These are phyloP conservation scores for Colletotrichum sp. DNA, from an alignment of 2,329 filamentous ascomycete genomes.

Conservation along the genomic window DNA sequence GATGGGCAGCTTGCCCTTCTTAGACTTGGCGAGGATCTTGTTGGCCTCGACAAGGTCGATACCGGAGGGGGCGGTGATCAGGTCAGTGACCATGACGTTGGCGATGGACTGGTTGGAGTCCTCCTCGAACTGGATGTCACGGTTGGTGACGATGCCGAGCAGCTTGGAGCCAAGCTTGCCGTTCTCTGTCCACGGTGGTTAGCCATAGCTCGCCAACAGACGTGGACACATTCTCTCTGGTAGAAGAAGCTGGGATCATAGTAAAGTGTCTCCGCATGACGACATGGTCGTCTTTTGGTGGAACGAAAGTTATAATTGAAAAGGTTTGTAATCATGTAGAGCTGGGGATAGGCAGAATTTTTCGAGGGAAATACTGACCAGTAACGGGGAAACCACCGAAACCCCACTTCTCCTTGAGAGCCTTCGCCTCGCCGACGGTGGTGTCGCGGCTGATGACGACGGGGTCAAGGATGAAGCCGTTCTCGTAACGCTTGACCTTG, in stretches of 20 bases:
- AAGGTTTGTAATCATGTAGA: slow-evolving; percentile 79
- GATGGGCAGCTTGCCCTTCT: slow-evolving; percentile 98
- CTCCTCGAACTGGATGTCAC: slow-evolving; percentile 96
- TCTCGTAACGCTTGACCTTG: slow-evolving; percentile 99
- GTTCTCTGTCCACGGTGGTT: slow-evolving; percentile 66
- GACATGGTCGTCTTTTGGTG: slow-evolving; percentile 84
- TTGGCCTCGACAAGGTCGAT: slow-evolving; percentile 90
- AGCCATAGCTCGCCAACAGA: slow-evolving; percentile 31
- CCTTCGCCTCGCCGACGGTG: slow-evolving; percentile 89
- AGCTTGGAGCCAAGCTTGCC: slow-evolving; percentile 95
- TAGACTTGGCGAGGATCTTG: slow-evolving; percentile 88
- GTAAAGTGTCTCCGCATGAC: slow-evolving; percentile 75
- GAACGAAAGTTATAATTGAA: slow-evolving; percentile 99
- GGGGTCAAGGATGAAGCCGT: slow-evolving; percentile 97
- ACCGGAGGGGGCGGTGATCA: slow-evolving; percentile 85
- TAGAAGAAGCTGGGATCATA: slow-evolving; percentile 31
- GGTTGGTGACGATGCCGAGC: slow-evolving; percentile 95
- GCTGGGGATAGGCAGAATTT: slow-evolving; percentile 23
- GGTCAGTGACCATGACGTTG: slow-evolving; percentile 93
- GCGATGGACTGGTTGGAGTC: slow-evolving; percentile 75
- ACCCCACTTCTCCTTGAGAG: slow-evolving; percentile 96
- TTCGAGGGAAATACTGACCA: slow-evolving; percentile 67
- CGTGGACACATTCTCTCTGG: slow-evolving; percentile 11
- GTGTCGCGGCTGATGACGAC: slow-evolving; percentile 87
- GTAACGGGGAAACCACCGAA: slow-evolving; percentile 99